Evolutionary conservation across 202 grass and related monocot genomes (phyloP).

Genomic region (Digitaria exilis): DNA sequence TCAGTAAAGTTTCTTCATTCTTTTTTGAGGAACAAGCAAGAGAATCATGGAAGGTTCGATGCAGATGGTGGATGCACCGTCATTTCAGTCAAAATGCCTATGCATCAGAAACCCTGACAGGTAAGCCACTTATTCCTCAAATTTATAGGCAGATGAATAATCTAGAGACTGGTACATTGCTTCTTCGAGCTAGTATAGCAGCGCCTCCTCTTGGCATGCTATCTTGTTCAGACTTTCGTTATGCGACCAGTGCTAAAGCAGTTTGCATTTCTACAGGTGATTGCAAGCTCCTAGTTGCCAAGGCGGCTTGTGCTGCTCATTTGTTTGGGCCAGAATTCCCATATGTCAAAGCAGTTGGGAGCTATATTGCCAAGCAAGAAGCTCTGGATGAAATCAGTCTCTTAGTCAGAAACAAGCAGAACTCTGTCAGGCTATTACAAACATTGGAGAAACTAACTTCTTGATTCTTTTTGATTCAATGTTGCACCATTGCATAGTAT

Average conservation of each 20-base stretch:
- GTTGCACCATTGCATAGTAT: background rate
- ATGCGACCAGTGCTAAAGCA: background rate
- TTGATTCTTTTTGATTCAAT: background rate
- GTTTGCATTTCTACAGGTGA: constrained; percentile 50
- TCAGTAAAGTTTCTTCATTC: constrained; percentile 47
- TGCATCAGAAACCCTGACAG: constrained; percentile 37
- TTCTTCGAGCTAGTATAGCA: background rate
- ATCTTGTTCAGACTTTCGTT: background rate
- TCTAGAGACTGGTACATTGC: background rate
- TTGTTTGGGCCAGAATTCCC: constrained; percentile 55
- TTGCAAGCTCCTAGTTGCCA: constrained; percentile 52
- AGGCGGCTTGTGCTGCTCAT: constrained; percentile 68
- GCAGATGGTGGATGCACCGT: constrained; percentile 68
- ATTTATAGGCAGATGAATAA: background rate
- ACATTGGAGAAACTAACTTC: constrained; percentile 38
- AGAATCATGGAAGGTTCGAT: constrained; percentile 63
- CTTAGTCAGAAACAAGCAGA: constrained; percentile 48
- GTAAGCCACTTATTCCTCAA: constrained; percentile 36
- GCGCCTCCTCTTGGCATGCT: background rate
- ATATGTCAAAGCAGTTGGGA: constrained; percentile 53
- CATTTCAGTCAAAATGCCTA: constrained; percentile 60
- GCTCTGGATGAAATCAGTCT: constrained; percentile 25
- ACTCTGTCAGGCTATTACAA: constrained; percentile 44
- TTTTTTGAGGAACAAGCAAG: constrained; percentile 48
- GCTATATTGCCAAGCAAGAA: constrained; percentile 40